phyloP scores from a whole-genome alignment of 2,329 filamentous ascomycete genomes.

The Sclerotinia borealis region DNA sequence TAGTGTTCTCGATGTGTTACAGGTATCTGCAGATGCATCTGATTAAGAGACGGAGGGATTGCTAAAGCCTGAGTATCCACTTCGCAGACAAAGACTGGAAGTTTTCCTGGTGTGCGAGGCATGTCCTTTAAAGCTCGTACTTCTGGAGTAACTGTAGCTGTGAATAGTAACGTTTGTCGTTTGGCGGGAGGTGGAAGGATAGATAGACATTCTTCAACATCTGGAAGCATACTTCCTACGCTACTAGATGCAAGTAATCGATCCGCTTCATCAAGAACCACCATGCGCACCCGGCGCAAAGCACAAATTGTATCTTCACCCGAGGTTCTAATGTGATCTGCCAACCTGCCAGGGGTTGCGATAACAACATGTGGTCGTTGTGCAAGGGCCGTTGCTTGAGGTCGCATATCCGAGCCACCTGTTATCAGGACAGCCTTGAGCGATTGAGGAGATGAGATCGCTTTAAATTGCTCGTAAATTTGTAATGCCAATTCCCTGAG shows the following conservation, averaged over 20 bases:
- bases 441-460: slow-evolving; percentile 80
- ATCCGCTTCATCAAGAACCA: slow-evolving; percentile 95
- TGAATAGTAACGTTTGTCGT: slow-evolving; percentile 93
- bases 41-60: slow-evolving; percentile 72
- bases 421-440: slow-evolving; percentile 87
- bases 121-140: slow-evolving; percentile 79
- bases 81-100: slow-evolving; percentile 83
- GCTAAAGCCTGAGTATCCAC: slow-evolving; percentile 70
- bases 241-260: slow-evolving; percentile 68
- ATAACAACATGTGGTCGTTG: slow-evolving; percentile 86
- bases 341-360: slow-evolving; percentile 85
- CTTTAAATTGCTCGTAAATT: slow-evolving; percentile 93
- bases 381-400: slow-evolving; percentile 78
- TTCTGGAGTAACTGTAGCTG: slow-evolving; percentile 89
- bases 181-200: slow-evolving; percentile 70
- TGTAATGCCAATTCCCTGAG: slow-evolving; percentile 81
- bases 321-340: slow-evolving; percentile 87
- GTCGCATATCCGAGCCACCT: slow-evolving; percentile 85
- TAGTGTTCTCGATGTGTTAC: slow-evolving; percentile 94
- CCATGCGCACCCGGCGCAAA: slow-evolving; percentile 69
- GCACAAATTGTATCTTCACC: slow-evolving; percentile 86
- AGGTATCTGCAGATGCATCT: slow-evolving; percentile 82
- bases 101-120: slow-evolving; percentile 61
- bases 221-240: slow-evolving; percentile 14
- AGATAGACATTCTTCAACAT: slow-evolving; percentile 43